Evolutionary conservation across 1,284 basidiomycete species (phyloP).

Genomic region (Lentinula novae-zelandiae): DNA sequence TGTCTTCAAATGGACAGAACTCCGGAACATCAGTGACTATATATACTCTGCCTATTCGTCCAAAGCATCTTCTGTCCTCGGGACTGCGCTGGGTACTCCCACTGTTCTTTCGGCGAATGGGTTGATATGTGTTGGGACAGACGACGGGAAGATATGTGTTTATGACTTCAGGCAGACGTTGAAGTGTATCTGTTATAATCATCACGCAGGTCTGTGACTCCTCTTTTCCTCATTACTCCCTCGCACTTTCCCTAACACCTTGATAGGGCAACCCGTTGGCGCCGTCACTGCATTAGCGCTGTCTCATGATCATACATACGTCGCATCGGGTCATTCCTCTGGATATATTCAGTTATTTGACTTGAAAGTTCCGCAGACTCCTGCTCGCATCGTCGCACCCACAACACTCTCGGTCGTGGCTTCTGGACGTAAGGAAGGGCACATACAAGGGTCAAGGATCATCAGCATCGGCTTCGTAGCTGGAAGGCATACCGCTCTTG

Average conservation of each 20-base stretch:
- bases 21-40: slow-evolving; percentile 56
- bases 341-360: slow-evolving; percentile 91
- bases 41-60: slow-evolving; percentile 53
- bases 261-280: slow-evolving; percentile 59
- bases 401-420: slow-evolving; percentile 63
- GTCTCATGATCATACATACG: slow-evolving; percentile 91
- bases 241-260: background rate
- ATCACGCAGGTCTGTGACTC: slow-evolving; percentile 52
- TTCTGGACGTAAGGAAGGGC: slow-evolving; percentile 90
- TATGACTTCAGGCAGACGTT: slow-evolving; percentile 91
- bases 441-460: slow-evolving; percentile 84
- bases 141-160: slow-evolving; percentile 74
- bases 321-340: slow-evolving; percentile 84
- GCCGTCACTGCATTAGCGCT: slow-evolving; percentile 89
- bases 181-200: slow-evolving; percentile 73
- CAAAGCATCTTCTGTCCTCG: slow-evolving; percentile 63
- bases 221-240: background rate
- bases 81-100: slow-evolving; percentile 60
- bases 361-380: slow-evolving; percentile 62
- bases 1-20: slow-evolving; percentile 77
- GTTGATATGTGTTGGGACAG: slow-evolving; percentile 87
- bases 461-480: slow-evolving; percentile 90
- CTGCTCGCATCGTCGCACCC: slow-evolving; percentile 71
- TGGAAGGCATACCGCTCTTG: slow-evolving; percentile 88
- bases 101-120: slow-evolving; percentile 86